These are phyloP conservation scores for Gossypium trilobum DNA, from an alignment of 441 rosid genomes.

Conservation along the genomic window DNA sequence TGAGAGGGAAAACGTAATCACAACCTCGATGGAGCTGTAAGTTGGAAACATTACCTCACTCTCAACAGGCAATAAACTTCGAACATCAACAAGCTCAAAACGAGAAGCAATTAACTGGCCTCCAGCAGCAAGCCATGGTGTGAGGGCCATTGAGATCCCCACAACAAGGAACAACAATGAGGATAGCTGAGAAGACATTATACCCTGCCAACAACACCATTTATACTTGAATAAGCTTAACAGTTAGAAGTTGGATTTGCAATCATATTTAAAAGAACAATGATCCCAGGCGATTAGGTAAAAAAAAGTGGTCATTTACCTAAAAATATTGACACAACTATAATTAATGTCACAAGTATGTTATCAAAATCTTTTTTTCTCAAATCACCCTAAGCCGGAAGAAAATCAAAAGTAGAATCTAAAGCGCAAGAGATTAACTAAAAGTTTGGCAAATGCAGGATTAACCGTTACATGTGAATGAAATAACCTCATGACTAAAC, in stretches of 20 bases:
- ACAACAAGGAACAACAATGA: conserved; percentile 92
- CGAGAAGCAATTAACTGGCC: conserved; percentile 94
- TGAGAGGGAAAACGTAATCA: background rate
- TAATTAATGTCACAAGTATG: background rate
- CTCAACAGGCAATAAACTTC: conserved; percentile 89
- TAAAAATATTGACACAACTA: background rate
- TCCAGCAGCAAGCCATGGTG: conserved; percentile 98
- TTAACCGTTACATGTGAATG: conserved; percentile 1
- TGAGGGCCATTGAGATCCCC: conserved; percentile 95
- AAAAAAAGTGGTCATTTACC: background rate
- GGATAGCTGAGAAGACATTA: conserved; percentile 85
- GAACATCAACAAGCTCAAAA: conserved; percentile 87
- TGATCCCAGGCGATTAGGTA: background rate
- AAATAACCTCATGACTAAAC: background rate
- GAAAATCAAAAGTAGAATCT: background rate
- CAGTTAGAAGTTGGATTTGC: background rate
- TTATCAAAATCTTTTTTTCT: background rate
- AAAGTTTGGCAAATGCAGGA: conserved; percentile 7
- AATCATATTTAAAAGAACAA: background rate
- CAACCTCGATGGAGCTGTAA: conserved; percentile 6
- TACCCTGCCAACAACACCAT: conserved; percentile 48
- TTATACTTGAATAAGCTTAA: conserved; percentile 10
- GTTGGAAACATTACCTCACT: conserved; percentile 60
- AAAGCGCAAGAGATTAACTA: background rate
- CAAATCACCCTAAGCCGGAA: background rate